Evolutionary conservation across 2,329 filamentous ascomycete species (phyloP).

Genomic region (Coniochaeta sp.): DNA sequence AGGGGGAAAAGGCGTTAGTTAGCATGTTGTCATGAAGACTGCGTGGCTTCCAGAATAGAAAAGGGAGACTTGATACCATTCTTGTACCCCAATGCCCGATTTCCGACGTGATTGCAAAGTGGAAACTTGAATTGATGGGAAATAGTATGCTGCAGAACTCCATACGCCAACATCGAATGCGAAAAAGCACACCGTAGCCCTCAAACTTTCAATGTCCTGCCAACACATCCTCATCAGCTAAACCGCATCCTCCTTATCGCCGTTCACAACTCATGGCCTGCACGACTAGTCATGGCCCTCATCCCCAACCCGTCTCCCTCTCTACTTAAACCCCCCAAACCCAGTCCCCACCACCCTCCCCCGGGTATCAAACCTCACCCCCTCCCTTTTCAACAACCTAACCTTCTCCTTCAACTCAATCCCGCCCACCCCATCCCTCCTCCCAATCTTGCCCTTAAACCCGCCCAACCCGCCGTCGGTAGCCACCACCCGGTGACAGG

Average conservation of each 20-base stretch:
- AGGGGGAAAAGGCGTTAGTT: not conserved
- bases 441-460: slow-evolving; percentile 61
- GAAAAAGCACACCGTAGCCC: no score
- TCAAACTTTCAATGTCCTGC: no score
- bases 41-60: not conserved
- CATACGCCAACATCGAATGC: no score
- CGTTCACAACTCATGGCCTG: no score
- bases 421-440: slow-evolving; percentile 46
- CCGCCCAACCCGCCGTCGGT: slow-evolving; percentile 65
- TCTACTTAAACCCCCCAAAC: slow-evolving; percentile 33
- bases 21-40: not conserved
- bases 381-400: slow-evolving; percentile 36
- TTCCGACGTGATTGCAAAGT: no score
- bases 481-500: slow-evolving; percentile 75
- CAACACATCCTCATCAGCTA: no score
- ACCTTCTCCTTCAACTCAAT: slow-evolving; percentile 61
- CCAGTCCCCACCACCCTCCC: slow-evolving; percentile 55
- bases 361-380: no score
- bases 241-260: no score
- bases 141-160: no score
- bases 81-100: no score
- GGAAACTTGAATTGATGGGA: no score
- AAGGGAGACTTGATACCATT: not conserved
- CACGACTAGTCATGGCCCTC: no score
- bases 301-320: slow-evolving; percentile 9